Base-by-base conservation (phyloP, 2,329 filamentous ascomycete species). In the Westerdykella sp. region DNA sequence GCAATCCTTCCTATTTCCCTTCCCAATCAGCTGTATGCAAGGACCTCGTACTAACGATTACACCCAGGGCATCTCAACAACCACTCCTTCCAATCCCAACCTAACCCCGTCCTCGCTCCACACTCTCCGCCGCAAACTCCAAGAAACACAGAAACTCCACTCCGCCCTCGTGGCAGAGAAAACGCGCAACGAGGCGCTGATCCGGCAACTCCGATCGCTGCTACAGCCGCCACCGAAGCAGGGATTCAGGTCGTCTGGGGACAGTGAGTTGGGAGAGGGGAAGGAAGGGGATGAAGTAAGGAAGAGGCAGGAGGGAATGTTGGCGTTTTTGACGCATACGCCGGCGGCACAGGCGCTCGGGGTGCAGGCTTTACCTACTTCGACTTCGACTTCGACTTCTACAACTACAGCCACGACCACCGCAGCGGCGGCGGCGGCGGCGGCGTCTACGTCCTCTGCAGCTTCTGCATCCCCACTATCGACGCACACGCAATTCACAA, bases 91-190 rank as follows among this genome's bases (percentile, higher is more conserved):
- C 44, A 46, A 61, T 37, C 43, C 50, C 65, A 50, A 68, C 34
- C 81, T 79, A 6, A 86, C 79, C 1, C 72, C 79, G 1, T 85
- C 88, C 57, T 78, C 78, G 15, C 77, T 96, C 41, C 80, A 81
- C 45, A 69, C 76, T n/a, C 79, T 93, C 49, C 78, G 89, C 41
- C 78, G 81, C 53, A 85, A 83, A 54, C 69, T 94, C 18, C 79
- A 84, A 51, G 88, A 91, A 58, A 89, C 85, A n/a, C 79, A 83
- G 62, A 84, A 83, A 60, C 72, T 95, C 11, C 82, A 89, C 52
- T 72, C 74, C 9, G 77, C 82, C 37, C 75, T 96, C 6, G 75
- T 80, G 43, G 76, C 80, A 10, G 87, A 95, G 65, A 77, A 77
- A 48, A 74, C 77, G 6, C 79, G 80, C 50, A 95, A 95, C 63